Conservation (phyloP, 2,329 filamentous ascomycete species). For the Penicillium psychrosexuale region DNA sequence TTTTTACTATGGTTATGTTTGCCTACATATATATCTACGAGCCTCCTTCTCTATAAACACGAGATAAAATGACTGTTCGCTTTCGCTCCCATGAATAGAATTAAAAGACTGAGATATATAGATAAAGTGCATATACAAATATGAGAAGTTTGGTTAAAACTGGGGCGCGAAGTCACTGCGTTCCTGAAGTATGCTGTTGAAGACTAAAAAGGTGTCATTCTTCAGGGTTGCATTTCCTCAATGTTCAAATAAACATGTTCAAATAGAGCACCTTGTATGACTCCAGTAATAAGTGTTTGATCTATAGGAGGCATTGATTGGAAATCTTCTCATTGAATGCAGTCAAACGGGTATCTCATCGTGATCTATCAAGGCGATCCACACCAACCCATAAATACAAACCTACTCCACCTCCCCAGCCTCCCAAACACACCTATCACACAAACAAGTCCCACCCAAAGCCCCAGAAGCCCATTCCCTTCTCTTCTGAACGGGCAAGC, state of each 20-base stretch:
- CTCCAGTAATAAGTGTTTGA: background rate
- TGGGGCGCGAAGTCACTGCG: no score
- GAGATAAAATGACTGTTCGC: no score
- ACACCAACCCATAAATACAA: background rate
- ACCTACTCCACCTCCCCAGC: slow-evolving; percentile 30
- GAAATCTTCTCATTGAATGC: background rate
- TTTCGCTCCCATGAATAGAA: no score
- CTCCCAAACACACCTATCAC: slow-evolving; percentile 75
- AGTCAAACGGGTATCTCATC: slow-evolving; percentile 19
- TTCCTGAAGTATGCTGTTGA: no score
- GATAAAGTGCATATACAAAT: no score
- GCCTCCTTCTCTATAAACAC: no score
- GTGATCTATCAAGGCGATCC: slow-evolving; percentile 1
- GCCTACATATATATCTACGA: no score
- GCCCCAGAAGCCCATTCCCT: slow-evolving; percentile 87
- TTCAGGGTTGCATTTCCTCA: background rate
- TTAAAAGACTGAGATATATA: no score
- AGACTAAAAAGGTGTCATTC: background rate
- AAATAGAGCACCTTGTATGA: background rate
- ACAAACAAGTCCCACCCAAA: slow-evolving; percentile 85
- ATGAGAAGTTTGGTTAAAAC: no score
- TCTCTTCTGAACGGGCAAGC: slow-evolving; percentile 71
- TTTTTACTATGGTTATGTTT: no score
- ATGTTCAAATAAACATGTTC: background rate
- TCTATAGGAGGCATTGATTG: background rate